A percentile compares a stretch with the other conserved stretches of the same genome.
These are phyloP conservation scores for Candida tibetensis DNA, from an alignment of 805 yeast genomes.

Conservation along the genomic window DNA sequence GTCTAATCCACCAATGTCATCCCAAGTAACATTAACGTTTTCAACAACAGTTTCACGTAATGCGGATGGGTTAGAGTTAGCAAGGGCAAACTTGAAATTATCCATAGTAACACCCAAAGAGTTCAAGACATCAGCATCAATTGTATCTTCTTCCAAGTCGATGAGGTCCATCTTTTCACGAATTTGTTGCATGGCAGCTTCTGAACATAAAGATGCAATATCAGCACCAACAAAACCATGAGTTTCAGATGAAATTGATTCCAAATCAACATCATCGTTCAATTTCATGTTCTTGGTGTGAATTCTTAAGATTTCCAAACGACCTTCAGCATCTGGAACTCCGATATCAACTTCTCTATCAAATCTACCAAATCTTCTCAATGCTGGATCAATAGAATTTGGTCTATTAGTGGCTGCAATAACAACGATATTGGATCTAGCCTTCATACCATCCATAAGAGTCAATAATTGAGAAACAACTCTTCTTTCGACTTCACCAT, in stretches of 20 bases:
- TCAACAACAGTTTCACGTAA: slow-evolving; percentile 99
- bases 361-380: slow-evolving; percentile 82
- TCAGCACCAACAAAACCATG: slow-evolving; percentile 99
- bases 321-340: slow-evolving; percentile 97
- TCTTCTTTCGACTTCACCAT: slow-evolving; percentile 99
- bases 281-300: slow-evolving; percentile 99
- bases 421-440: slow-evolving; percentile 96
- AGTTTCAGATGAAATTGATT: slow-evolving; percentile 93
- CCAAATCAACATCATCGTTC: slow-evolving; percentile 92
- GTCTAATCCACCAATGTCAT: slow-evolving; percentile 98
- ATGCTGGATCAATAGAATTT: slow-evolving; percentile 80
- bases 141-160: slow-evolving; percentile 92
- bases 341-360: slow-evolving; percentile 87
- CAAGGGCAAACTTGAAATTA: slow-evolving; percentile 95
- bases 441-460: slow-evolving; percentile 99
- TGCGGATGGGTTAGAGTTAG: slow-evolving; percentile 98
- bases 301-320: slow-evolving; percentile 93
- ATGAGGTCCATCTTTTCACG: slow-evolving; percentile 99
- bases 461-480: slow-evolving; percentile 97
- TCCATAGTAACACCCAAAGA: slow-evolving; percentile 98
- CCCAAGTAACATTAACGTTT: slow-evolving; percentile 98
- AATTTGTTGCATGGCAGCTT: slow-evolving; percentile 99
- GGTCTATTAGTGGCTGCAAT: slow-evolving; percentile 96
- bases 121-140: slow-evolving; percentile 95
- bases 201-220: slow-evolving; percentile 97